Base-by-base conservation (phyloP, 2,329 filamentous ascomycete species). In the Fusarium austroafricanum region DNA sequence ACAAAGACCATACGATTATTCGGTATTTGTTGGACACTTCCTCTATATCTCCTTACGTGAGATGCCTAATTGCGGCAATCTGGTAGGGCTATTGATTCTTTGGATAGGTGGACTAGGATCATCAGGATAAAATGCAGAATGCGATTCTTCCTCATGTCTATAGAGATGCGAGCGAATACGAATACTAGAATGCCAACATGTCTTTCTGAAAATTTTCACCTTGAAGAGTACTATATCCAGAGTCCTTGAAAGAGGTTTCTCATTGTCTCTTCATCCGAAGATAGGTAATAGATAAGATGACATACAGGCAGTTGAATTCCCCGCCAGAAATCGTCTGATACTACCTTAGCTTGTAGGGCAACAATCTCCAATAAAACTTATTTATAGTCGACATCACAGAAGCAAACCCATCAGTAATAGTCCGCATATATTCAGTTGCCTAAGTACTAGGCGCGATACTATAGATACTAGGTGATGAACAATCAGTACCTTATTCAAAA, bases 1-100 rank as follows among this genome's bases (percentile, higher is more conserved):
- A 73, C 56, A 56, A 61, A 53, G 53, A 71, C 69, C 71, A 60
- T 73, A 73, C 71, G 71, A 73, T 72, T 59, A 39, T 71, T 71
- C 65, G 71, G 71, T 73, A 65, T 65, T 71, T 68, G 31, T 63
- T 71, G 71, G 61, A 65, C 61, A 15, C 33, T 20, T 55, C 49
- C 17, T 42, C 35, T 44, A 56, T 17, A n/a, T 38, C 11, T 8
- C 18, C 17, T 26, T 39, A 43, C 39, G 31, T 14, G 5, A 50
- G 29, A 31, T 53, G 57, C 37, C 40, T 31, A 46, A 49, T 56
- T 62, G 17, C 55, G 21, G 38, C 33, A 53, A 45, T 58, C 37
- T 61, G 21, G 52, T 63, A 52, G 45, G 57, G 50, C n/a, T 38
- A 10, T n/a, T n/a, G n/a, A n/a, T 37, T 18, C 26, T 28, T n/a